phyloP scores from a whole-genome alignment of 2,329 filamentous ascomycete species.

The Hymenoscyphus occultus region DNA sequence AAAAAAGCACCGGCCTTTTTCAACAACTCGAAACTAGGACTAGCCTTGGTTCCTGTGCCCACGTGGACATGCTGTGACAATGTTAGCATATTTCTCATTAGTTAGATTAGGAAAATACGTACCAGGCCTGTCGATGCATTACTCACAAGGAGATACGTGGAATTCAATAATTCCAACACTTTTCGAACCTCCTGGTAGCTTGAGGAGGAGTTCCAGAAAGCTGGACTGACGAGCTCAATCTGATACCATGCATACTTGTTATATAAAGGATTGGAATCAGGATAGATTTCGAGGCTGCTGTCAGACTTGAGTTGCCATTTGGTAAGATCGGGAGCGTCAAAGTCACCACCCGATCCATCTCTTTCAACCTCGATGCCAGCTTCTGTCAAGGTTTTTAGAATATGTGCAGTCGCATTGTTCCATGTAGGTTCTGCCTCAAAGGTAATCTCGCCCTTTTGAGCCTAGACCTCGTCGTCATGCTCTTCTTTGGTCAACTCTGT shows the following conservation, averaged over 20 bases:
- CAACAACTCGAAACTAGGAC: conserved; percentile 26
- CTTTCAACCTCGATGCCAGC: background rate
- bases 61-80: conserved; percentile 33
- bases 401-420: background rate
- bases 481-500: background rate
- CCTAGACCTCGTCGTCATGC: background rate
- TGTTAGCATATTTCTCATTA: too few species aligned
- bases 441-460: background rate
- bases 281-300: background rate
- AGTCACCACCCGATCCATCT: background rate
- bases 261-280: too few species aligned
- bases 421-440: background rate
- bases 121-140: conserved; percentile 29
- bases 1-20: conserved; percentile 32
- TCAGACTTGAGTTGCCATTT: background rate
- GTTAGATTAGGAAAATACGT: too few species aligned
- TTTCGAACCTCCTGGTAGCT: conserved; percentile 13
- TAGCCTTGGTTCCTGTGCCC: conserved; percentile 26
- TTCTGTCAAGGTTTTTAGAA: background rate
- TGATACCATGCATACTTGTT: background rate
- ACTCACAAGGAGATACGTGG: conserved; percentile 21
- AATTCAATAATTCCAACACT: conserved; percentile 18
- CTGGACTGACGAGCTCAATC: conserved; percentile 26
- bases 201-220: conserved; percentile 13
- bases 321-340: background rate